Evolutionary conservation across 1,139 yeast species (phyloP), one percentile per base, ranked within the genome.

Genomic region (Diutina scorzettiae): DNA sequence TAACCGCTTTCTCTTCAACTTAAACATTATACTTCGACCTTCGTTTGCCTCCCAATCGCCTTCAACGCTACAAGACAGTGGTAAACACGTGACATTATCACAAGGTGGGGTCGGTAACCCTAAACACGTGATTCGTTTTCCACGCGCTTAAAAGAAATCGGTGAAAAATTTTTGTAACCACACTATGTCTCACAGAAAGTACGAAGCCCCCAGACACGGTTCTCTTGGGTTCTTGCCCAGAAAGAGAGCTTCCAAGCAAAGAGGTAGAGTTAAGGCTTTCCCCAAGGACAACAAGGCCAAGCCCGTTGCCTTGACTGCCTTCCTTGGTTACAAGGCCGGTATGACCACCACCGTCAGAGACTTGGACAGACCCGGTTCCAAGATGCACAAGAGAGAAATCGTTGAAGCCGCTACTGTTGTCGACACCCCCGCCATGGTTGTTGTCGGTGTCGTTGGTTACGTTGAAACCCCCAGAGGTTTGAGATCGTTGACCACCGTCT

Each of bases 141-240:
- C n/a, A n/a, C n/a, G n/a, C n/a, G n/a, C n/a, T n/a, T n/a, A n/a
- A n/a, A n/a, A n/a, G n/a, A n/a, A n/a, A n/a, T n/a, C n/a, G n/a
- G n/a, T n/a, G n/a, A n/a, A n/a, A n/a, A n/a, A n/a, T n/a, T n/a
- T n/a, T n/a, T n/a, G n/a, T n/a, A n/a, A n/a, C n/a, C 25, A 9
- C 18, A 32, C 37, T 17, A 91, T 91, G 98, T 91, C 98, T 71
- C 98, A 91, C 91, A 85, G 98, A 83, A 91, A 91, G 81, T 91
- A 67, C 93, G 97, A 91, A 85, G 95, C 94, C 62, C 98, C 99
- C 78, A 87, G 99, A 80, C 97, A 91, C 87, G 99, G 98, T 74
- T 91, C 95, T 71, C 79, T 91, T 71, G 98, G 97, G 66, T 91
- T 87, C 96, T 73, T 71, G 80, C 97, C 97, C 82, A 85, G 96